phyloP scores from a whole-genome alignment of 2,329 filamentous ascomycete genomes.

The Zasmidium angulare region DNA sequence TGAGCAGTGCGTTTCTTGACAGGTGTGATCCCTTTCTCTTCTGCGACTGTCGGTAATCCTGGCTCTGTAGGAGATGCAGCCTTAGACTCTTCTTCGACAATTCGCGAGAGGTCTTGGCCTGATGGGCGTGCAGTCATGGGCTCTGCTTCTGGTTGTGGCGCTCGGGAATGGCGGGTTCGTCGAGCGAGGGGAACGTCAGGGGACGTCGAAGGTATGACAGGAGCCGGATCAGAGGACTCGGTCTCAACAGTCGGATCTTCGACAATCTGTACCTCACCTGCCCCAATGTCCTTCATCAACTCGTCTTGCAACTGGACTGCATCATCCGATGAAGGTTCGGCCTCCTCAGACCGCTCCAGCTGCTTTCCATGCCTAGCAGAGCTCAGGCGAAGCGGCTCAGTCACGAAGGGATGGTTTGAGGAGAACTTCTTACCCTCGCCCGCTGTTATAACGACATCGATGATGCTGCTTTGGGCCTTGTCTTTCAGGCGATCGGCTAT shows the following conservation, averaged over 20 bases:
- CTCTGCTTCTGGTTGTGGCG: background rate
- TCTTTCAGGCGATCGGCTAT: constrained; percentile 37
- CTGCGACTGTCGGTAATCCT: background rate
- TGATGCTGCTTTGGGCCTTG: constrained; percentile 31
- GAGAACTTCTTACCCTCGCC: constrained; percentile 32
- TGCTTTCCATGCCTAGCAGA: no score
- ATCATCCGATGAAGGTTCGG: background rate
- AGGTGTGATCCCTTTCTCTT: background rate
- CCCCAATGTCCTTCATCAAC: background rate
- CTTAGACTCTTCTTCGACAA: background rate
- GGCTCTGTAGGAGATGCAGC: background rate
- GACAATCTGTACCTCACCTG: background rate
- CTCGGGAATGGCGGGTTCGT: background rate
- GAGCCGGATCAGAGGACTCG: background rate
- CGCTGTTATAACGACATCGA: constrained; percentile 30
- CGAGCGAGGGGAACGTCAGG: constrained; percentile 7
- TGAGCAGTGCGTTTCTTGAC: background rate
- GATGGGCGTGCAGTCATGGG: background rate
- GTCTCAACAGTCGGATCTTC: background rate
- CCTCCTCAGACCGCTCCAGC: background rate
- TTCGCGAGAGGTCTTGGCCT: background rate
- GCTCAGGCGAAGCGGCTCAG: no score
- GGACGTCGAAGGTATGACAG: background rate
- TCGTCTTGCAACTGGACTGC: background rate
- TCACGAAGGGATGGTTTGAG: constrained; percentile 15